Evolutionary conservation across 2,329 filamentous ascomycete species (phyloP), one percentile per base, ranked within the genome.

Genomic region (Cadophora luteo-olivacea): DNA sequence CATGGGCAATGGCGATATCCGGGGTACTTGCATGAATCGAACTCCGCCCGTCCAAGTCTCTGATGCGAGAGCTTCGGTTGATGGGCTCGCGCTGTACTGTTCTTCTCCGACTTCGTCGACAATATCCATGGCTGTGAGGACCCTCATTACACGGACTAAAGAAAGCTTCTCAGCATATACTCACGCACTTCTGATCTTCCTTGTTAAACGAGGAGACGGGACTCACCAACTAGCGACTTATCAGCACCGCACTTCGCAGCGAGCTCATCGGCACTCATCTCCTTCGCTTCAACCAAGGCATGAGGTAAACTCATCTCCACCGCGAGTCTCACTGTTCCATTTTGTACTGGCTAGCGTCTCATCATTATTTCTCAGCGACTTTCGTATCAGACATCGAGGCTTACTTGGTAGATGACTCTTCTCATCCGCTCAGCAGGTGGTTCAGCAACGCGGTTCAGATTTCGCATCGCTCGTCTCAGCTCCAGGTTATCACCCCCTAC

Each of bases 131-230:
- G 57, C 67, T 4, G 58, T 49, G 19, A 71, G 61, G 33, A 69
- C 61, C 61, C 69, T 65, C 67, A 71, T 69, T 22, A 71, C 38
- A 4, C 69, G 69, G 14, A 63, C 65, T 70, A 22, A 8, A 19
- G 54, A 19, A 1, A 11, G 38, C 48, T 33, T 36, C 25, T 58
- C 16, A n/a, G 54, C n/a, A 41, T 0, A 25, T 4, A 14, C 22
- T 65, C 3, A 29, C 19, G 11, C 14, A 52, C 14, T 3, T 2
- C 19, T 29, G 29, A 19, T 45, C 41, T 38, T 38, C 41, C 12
- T 16, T 45, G 41, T 19, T 16, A 2, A 16, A 3, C 4, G 41
- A 45, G 33, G 33, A 22, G 38, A 1, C 1, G 19, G 36, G 12
- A 38, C 55, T 36, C 57, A 68, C 69, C 61, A 52, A 68, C 54